Conservation (phyloP, 805 yeast genomes). For the Saturnispora ahearnii region DNA sequence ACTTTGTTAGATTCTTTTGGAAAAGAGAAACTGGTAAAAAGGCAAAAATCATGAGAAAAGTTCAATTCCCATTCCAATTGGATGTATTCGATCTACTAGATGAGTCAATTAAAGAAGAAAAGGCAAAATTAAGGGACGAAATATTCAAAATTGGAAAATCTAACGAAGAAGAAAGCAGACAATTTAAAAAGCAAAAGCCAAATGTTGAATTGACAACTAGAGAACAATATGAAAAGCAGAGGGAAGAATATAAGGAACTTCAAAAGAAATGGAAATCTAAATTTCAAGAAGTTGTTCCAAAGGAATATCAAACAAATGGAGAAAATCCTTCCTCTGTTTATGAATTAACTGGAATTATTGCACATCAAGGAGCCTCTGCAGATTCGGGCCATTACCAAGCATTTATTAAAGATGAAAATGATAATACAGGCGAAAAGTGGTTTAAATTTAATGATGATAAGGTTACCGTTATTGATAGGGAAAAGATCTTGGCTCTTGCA, state of each 20-base stretch:
- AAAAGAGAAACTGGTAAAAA: conserved; percentile 83
- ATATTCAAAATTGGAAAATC: conserved; percentile 69
- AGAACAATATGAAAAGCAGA: conserved; percentile 48
- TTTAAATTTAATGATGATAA: conserved; percentile 92
- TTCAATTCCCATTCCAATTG: conserved; percentile 86
- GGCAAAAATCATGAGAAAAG: conserved; percentile 89
- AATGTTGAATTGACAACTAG: conserved; percentile 35
- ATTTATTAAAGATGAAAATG: conserved; percentile 64
- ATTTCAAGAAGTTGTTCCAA: conserved; percentile 36
- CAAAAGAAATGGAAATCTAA: conserved; percentile 41
- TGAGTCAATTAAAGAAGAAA: conserved; percentile 58
- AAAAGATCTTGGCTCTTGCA: conserved; percentile 73
- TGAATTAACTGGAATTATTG: conserved; percentile 71
- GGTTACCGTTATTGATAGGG: conserved; percentile 67
- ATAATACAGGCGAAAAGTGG: conserved; percentile 69
- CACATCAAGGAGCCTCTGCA: conserved; percentile 93
- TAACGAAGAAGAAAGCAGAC: conserved; percentile 61
- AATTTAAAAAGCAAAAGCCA: conserved; percentile 53
- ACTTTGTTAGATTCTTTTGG: conserved; percentile 95
- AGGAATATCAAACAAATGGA: conserved; percentile 36
- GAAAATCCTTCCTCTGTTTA: conserved; percentile 86
- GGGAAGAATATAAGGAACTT: conserved; percentile 38
- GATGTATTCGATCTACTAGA: conserved; percentile 83
- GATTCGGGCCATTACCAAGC: conserved; percentile 97
- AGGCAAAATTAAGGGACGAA: conserved; percentile 66